phyloP scores from a whole-genome alignment of 495 filamentous ascomycete species.

The Penicillium salamii region DNA sequence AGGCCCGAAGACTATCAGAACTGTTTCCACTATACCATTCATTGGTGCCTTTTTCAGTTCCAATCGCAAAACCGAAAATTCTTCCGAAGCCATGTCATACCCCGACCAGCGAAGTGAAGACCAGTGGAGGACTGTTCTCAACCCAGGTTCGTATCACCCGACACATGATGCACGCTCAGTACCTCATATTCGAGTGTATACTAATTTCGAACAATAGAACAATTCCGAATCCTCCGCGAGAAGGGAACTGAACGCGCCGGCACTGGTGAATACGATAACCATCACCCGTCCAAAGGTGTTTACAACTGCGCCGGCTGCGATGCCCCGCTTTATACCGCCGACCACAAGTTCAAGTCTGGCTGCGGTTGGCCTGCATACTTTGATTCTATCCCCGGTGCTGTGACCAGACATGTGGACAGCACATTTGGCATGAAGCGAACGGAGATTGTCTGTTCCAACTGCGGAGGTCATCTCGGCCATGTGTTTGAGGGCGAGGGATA shows the following conservation, averaged over 20 bases:
- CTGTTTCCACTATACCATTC: slow-evolving; percentile 74
- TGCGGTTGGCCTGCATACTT: slow-evolving; percentile 99
- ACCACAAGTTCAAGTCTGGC: slow-evolving; percentile 91
- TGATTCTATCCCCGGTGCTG: slow-evolving; percentile 86
- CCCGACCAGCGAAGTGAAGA: slow-evolving; percentile 75
- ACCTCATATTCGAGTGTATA: not conserved
- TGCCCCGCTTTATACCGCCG: slow-evolving; percentile 83
- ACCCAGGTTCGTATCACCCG: slow-evolving; percentile 52
- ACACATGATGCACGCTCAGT: not conserved
- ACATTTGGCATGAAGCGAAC: slow-evolving; percentile 80
- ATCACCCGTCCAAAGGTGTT: slow-evolving; percentile 67
- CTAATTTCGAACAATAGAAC: slow-evolving; percentile 54
- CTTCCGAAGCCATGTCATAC: slow-evolving; percentile 63
- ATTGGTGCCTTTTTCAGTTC: slow-evolving; percentile 75
- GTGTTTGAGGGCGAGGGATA: slow-evolving; percentile 97
- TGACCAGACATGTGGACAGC: slow-evolving; percentile 73
- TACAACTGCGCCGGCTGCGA: slow-evolving; percentile 85
- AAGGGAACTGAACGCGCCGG: slow-evolving; percentile 84
- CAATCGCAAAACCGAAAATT: slow-evolving; percentile 33
- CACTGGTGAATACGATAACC: slow-evolving; percentile 83
- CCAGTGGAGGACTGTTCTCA: slow-evolving; percentile 86
- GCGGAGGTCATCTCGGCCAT: slow-evolving; percentile 93
- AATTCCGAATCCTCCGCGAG: slow-evolving; percentile 88
- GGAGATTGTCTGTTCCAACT: slow-evolving; percentile 92
- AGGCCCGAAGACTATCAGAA: slow-evolving; percentile 41